Evolutionary conservation across 2,329 filamentous ascomycete species (phyloP).

Genomic region (Phaeoacremonium minimum): DNA sequence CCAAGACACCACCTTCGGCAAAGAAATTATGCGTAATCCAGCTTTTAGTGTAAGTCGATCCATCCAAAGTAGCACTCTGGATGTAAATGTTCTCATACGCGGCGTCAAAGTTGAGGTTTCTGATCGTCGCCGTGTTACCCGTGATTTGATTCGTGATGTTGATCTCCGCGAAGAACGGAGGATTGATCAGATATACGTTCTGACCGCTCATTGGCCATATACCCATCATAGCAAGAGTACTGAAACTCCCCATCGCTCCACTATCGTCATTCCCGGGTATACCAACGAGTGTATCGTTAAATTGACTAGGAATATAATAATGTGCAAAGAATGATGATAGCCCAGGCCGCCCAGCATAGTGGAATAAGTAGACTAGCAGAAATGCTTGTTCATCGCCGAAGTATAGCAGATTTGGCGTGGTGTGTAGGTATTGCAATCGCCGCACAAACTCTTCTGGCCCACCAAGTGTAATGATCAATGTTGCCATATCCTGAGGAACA

Average conservation of each 20-base stretch:
- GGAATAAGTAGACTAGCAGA: slow-evolving; percentile 55
- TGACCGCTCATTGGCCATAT: slow-evolving; percentile 59
- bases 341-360: slow-evolving; percentile 56
- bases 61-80: slow-evolving; percentile 53
- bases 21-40: slow-evolving; percentile 62
- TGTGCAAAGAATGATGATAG: slow-evolving; percentile 44
- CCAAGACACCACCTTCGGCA: slow-evolving; percentile 49
- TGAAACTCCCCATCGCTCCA: slow-evolving; percentile 60
- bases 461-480: slow-evolving; percentile 48
- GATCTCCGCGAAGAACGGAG: slow-evolving; percentile 55
- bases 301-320: slow-evolving; percentile 55
- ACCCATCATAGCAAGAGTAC: slow-evolving; percentile 55
- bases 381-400: slow-evolving; percentile 51
- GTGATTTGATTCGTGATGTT: slow-evolving; percentile 46
- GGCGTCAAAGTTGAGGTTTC: slow-evolving; percentile 52
- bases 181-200: slow-evolving; percentile 58
- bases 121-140: slow-evolving; percentile 51
- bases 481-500: slow-evolving; percentile 33
- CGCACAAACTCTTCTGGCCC: slow-evolving; percentile 44
- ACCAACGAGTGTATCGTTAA: slow-evolving; percentile 51
- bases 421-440: slow-evolving; percentile 53
- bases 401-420: slow-evolving; percentile 28
- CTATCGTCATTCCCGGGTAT: slow-evolving; percentile 62
- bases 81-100: slow-evolving; percentile 52
- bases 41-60: slow-evolving; percentile 48